Conservation (phyloP, 306 rosid genomes). For the Sicyos edulis region DNA sequence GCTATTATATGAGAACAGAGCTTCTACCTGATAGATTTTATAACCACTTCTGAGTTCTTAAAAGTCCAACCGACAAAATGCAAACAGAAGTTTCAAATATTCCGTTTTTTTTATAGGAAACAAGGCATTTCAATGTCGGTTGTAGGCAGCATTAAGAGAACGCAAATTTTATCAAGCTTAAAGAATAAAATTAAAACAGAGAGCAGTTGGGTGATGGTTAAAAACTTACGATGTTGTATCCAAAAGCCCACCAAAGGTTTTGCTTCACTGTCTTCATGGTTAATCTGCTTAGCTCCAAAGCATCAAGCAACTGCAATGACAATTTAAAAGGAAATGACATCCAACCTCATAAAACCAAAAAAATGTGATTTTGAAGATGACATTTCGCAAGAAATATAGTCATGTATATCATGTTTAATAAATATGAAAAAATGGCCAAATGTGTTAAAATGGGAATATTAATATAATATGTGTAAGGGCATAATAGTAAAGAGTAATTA, state of each 20-base stretch:
- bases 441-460: too few relatives aligned
- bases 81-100: background rate
- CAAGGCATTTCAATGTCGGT: too few relatives aligned
- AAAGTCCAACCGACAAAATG: background rate
- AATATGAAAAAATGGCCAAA: background rate
- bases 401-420: background rate
- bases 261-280: conserved; percentile 93
- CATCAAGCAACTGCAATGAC: conserved; percentile 76
- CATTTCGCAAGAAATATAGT: background rate
- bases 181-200: background rate
- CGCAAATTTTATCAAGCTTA: background rate
- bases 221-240: conserved; percentile 79
- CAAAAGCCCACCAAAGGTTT: conserved; percentile 98
- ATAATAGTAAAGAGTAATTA: too few relatives aligned
- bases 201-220: conserved; percentile 17
- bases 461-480: too few relatives aligned
- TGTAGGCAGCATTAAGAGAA: background rate
- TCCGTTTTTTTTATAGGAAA: too few relatives aligned
- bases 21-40: background rate
- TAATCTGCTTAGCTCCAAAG: conserved; percentile 86
- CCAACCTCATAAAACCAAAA: background rate
- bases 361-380: background rate
- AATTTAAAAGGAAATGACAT: conserved; percentile 26
- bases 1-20: background rate
- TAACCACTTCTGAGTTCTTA: background rate